These are phyloP conservation scores for Athelia sp. DNA, from an alignment of 1,284 basidiomycete species.

Conservation along the genomic window DNA sequence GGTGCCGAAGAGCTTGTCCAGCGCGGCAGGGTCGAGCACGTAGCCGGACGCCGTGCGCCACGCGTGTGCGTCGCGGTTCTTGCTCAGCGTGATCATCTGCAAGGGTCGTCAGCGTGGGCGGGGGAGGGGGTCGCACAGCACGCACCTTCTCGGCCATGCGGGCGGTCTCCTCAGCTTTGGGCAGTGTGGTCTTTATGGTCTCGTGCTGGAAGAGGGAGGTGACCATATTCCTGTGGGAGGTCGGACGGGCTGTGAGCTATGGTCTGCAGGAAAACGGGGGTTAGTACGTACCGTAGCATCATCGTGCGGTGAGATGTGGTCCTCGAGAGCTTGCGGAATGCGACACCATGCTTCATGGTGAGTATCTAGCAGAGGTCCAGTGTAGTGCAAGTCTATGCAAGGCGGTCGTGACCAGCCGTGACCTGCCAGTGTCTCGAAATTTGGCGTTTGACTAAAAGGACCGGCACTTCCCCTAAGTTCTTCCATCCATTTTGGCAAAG, in stretches of 20 bases:
- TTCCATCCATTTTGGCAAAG: too few relatives aligned
- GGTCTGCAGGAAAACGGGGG: constrained; percentile 1
- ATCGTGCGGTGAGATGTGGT: constrained; percentile 84
- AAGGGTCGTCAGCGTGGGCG: constrained; percentile 5
- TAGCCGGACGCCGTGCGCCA: constrained; percentile 68
- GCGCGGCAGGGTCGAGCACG: constrained; percentile 63
- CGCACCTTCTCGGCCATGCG: constrained; percentile 89
- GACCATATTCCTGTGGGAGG: constrained; percentile 76
- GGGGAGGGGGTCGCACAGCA: not conserved
- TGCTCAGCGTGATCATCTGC: constrained; percentile 87
- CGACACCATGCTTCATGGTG: constrained; percentile 95
- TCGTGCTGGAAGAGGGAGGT: constrained; percentile 94
- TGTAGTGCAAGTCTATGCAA: too few relatives aligned
- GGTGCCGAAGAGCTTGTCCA: constrained; percentile 79
- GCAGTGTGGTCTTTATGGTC: constrained; percentile 92
- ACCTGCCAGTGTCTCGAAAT: too few relatives aligned
- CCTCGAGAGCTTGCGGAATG: constrained; percentile 84
- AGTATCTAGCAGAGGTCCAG: too few relatives aligned
- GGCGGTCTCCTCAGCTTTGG: constrained; percentile 92
- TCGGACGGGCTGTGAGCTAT: constrained; percentile 3
- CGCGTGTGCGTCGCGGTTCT: constrained; percentile 68
- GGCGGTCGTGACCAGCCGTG: too few relatives aligned
- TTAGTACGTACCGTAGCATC: constrained; percentile 69
- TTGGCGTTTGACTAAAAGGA: too few relatives aligned
- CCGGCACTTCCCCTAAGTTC: too few relatives aligned